phyloP scores from a whole-genome alignment of 805 yeast genomes.

The Cyberlindnera meyerae region DNA sequence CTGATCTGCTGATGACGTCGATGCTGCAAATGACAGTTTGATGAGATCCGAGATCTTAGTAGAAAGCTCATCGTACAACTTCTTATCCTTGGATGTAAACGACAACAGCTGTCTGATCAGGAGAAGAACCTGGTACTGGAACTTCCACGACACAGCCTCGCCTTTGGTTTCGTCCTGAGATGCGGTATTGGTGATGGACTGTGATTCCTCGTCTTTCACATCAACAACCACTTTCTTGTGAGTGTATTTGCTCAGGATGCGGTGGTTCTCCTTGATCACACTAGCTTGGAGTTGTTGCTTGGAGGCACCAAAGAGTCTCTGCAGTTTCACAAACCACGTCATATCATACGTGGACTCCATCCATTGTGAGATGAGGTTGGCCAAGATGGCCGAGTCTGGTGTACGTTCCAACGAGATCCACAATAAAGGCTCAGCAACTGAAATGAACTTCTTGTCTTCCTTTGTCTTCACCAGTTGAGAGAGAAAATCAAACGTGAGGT shows the following conservation, averaged over 20 bases:
- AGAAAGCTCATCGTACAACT: constrained; percentile 37
- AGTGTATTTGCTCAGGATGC: constrained; percentile 33
- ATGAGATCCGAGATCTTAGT: constrained; percentile 59
- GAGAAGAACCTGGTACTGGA: constrained; percentile 42
- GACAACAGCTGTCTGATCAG: constrained; percentile 40
- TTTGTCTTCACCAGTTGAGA: constrained; percentile 54
- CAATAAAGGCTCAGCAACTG: constrained; percentile 44
- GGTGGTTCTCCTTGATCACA: constrained; percentile 37
- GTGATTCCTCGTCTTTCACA: constrained; percentile 45
- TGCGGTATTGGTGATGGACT: constrained; percentile 32
- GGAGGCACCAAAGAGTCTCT: constrained; percentile 42
- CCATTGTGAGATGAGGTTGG: constrained; percentile 53
- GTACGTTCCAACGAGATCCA: constrained; percentile 55
- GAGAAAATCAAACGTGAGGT: constrained; percentile 50
- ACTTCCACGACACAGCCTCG: constrained; percentile 55
- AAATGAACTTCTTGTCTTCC: constrained; percentile 39
- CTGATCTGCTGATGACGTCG: constrained; percentile 61
- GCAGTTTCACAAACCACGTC: constrained; percentile 58
- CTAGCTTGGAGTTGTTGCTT: constrained; percentile 38
- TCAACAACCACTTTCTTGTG: constrained; percentile 31
- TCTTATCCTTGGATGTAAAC: constrained; percentile 34
- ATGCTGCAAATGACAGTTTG: constrained; percentile 72
- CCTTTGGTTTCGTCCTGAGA: constrained; percentile 27
- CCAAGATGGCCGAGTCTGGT: constrained; percentile 40
- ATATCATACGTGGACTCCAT: constrained; percentile 43